Conservation (phyloP, 176 grass and related monocot genomes). For the Phyllostachys edulis region DNA sequence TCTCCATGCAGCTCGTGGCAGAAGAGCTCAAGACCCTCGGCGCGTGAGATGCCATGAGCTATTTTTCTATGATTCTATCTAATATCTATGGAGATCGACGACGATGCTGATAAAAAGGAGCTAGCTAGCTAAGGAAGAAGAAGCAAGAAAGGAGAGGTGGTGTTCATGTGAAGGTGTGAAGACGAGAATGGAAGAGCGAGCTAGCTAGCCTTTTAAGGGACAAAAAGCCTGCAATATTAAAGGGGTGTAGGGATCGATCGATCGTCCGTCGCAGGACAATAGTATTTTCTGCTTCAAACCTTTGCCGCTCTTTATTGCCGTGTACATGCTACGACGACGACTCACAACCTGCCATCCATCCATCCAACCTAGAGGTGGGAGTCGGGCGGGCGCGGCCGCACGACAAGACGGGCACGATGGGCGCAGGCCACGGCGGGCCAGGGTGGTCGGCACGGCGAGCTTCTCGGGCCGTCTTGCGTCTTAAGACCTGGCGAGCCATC, state of each 20-base stretch:
- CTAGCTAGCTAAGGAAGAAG: neutral
- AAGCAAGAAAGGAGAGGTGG: neutral
- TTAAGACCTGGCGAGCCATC: too few relatives aligned
- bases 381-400: too few relatives aligned
- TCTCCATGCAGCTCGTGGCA: constrained; percentile 17
- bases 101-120: neutral
- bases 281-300: constrained; percentile 37
- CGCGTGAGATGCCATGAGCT: constrained; percentile 26
- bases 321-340: neutral
- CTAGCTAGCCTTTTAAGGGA: constrained; percentile 45
- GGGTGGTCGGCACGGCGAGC: too few relatives aligned
- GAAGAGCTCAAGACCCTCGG: constrained; percentile 6
- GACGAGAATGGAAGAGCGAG: neutral
- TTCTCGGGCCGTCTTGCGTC: too few relatives aligned
- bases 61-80: too few relatives aligned
- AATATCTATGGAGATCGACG: neutral
- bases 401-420: too few relatives aligned
- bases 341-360: neutral
- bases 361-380: neutral
- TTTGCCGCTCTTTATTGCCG: constrained; percentile 24
- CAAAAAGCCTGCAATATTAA: constrained; percentile 51
- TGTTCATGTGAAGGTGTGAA: neutral
- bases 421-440: too few relatives aligned
- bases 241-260: constrained; percentile 12
- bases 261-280: constrained; percentile 24